A percentile compares a stretch with the other conserved stretches of the same genome.
phyloP scores from a whole-genome alignment of 2,329 filamentous ascomycete species.

The Pyrenophora seminiperda region DNA sequence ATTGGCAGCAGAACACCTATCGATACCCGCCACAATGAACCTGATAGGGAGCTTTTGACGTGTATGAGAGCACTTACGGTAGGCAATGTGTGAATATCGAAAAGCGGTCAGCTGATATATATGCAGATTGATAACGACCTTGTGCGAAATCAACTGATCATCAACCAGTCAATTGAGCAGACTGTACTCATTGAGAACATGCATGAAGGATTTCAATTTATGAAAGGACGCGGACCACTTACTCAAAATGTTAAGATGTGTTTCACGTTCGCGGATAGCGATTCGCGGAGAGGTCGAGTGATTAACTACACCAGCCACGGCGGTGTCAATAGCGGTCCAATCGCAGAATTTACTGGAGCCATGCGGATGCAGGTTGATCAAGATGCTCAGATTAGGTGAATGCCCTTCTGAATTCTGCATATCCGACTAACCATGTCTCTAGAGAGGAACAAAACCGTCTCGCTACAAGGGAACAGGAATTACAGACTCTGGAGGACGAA shows the following conservation, averaged over 20 bases:
- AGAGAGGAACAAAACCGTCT: constrained; percentile 55
- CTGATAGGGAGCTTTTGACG: constrained; percentile 73
- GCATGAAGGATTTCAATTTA: constrained; percentile 68
- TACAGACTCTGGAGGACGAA: constrained; percentile 31
- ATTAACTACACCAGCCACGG: constrained; percentile 46
- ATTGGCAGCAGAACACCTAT: constrained; percentile 65
- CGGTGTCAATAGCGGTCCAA: constrained; percentile 58
- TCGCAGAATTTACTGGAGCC: constrained; percentile 58
- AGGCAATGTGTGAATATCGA: constrained; percentile 4
- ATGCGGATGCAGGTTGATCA: constrained; percentile 82
- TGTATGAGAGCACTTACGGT: constrained; percentile 75
- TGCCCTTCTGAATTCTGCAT: neutral
- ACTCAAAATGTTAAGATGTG: constrained; percentile 74
- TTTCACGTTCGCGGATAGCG: constrained; percentile 67
- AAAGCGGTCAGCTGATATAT: constrained; percentile 22
- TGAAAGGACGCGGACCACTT: constrained; percentile 61
- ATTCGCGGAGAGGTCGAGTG: constrained; percentile 65
- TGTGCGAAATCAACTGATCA: constrained; percentile 81
- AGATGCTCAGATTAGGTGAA: constrained; percentile 66
- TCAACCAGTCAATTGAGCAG: constrained; percentile 82
- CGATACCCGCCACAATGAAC: constrained; percentile 71
- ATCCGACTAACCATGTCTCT: constrained; percentile 10
- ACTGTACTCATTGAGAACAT: constrained; percentile 75
- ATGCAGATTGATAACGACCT: constrained; percentile 74
- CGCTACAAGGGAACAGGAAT: constrained; percentile 54